Percentiles rank a stretch among this genome's conserved stretches.
phyloP scores from a whole-genome alignment of 2,329 filamentous ascomycete species.

The Gaeumannomyces sp. region DNA sequence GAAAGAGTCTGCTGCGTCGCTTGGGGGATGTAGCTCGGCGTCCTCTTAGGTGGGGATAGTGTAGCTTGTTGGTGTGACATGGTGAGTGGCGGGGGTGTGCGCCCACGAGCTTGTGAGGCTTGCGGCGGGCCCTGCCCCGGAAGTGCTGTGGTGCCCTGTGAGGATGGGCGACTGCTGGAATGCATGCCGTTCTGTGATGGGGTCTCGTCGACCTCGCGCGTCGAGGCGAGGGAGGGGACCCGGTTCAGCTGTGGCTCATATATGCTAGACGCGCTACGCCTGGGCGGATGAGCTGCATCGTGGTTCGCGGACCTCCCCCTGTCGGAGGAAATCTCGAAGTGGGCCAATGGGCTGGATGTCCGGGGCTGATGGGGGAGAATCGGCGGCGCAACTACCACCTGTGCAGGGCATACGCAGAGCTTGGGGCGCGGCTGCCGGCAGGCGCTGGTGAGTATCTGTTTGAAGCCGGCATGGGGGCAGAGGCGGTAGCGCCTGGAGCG shows the following conservation, averaged over 20 bases:
- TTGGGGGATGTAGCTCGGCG: conserved; percentile 46
- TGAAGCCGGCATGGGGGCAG: conserved; percentile 29
- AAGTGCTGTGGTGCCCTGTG: not conserved
- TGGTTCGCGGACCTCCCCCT: conserved; percentile 23
- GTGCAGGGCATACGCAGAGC: conserved; percentile 33
- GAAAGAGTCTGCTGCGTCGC: conserved; percentile 6
- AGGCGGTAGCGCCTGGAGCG: conserved; percentile 33
- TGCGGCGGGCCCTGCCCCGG: not conserved
- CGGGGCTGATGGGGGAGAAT: conserved; percentile 53
- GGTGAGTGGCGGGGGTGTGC: conserved; percentile 38
- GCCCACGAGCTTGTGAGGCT: conserved; percentile 26
- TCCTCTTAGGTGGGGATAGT: conserved; percentile 51
- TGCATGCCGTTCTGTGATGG: not conserved
- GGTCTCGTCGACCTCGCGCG: conserved; percentile 57
- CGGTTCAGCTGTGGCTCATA: conserved; percentile 50
- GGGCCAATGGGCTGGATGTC: conserved; percentile 60
- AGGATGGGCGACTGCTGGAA: conserved; percentile 3
- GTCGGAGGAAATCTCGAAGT: conserved; percentile 50
- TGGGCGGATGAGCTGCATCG: conserved; percentile 37
- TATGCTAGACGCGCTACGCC: conserved; percentile 43
- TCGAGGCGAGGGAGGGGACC: conserved; percentile 53
- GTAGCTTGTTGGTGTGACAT: conserved; percentile 31
- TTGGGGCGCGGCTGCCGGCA: conserved; percentile 30
- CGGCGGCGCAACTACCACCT: conserved; percentile 33
- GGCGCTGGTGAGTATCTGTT: conserved; percentile 51